These are phyloP conservation scores for Fusarium keratoplasticum DNA, from an alignment of 2,329 filamentous ascomycete genomes.

Conservation along the genomic window DNA sequence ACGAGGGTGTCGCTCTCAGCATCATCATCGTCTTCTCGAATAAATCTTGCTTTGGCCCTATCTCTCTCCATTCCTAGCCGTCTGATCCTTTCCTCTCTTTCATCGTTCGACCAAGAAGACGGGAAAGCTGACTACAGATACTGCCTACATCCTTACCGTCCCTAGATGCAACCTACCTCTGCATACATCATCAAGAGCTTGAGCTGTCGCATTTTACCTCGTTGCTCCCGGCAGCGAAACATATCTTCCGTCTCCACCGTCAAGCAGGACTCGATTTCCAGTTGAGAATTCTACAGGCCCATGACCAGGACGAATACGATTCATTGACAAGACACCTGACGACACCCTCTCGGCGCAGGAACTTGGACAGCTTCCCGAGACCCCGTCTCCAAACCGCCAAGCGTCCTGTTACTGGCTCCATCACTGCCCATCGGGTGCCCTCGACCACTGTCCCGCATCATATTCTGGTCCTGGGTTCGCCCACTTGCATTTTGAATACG, in stretches of 20 bases:
- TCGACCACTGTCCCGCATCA: slow-evolving; percentile 8
- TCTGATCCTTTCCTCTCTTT: background rate
- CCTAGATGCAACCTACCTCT: slow-evolving; percentile 7
- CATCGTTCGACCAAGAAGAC: background rate
- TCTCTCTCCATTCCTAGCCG: background rate
- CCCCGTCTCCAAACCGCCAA: slow-evolving; percentile 7
- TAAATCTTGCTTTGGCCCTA: slow-evolving; percentile 39
- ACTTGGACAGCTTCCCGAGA: slow-evolving; percentile 16
- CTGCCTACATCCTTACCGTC: slow-evolving; percentile 8
- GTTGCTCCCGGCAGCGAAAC: slow-evolving; percentile 21
- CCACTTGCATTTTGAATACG: slow-evolving; percentile 31
- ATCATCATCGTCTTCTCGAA: slow-evolving; percentile 36
- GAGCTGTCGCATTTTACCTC: background rate
- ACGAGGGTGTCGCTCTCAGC: slow-evolving; percentile 26
- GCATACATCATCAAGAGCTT: slow-evolving; percentile 14
- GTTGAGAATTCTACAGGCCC: slow-evolving; percentile 16
- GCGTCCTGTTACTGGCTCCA: slow-evolving; percentile 9
- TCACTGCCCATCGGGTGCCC: slow-evolving; percentile 11
- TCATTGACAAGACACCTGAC: slow-evolving; percentile 19
- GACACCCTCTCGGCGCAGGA: slow-evolving; percentile 21
- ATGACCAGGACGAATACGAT: slow-evolving; percentile 14
- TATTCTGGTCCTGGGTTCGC: slow-evolving; percentile 11
- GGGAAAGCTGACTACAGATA: background rate
- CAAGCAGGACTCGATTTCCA: slow-evolving; percentile 17
- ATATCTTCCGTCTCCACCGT: slow-evolving; percentile 20